These are phyloP conservation scores for Tetrapyrgos nigripes DNA, from an alignment of 1,284 basidiomycete species.

Conservation along the genomic window DNA sequence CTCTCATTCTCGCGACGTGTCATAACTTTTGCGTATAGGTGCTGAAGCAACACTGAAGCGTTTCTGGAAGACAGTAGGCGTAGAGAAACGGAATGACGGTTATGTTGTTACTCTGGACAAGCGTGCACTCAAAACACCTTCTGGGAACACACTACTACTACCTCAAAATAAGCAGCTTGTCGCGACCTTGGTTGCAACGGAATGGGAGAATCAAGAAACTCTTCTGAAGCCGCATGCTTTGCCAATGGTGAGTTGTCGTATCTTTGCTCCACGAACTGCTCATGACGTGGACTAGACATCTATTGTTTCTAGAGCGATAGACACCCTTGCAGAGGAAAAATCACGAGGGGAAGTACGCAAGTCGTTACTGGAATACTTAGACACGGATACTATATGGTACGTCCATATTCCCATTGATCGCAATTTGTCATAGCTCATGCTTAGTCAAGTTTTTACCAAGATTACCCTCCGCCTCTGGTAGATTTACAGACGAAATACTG, in stretches of 20 bases:
- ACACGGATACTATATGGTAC: slow-evolving; percentile 96
- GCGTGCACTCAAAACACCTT: slow-evolving; percentile 88
- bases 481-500: slow-evolving; percentile 88
- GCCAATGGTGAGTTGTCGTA: slow-evolving; percentile 77
- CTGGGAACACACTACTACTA: slow-evolving; percentile 76
- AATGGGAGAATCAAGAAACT: slow-evolving; percentile 95
- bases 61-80: slow-evolving; percentile 90
- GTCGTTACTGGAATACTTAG: slow-evolving; percentile 86
- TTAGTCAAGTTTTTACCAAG: slow-evolving; percentile 78
- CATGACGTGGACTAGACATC: slow-evolving; percentile 71
- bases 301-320: slow-evolving; percentile 87
- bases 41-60: slow-evolving; percentile 86
- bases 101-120: slow-evolving; percentile 84
- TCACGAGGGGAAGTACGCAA: slow-evolving; percentile 72
- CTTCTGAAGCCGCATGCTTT: slow-evolving; percentile 90
- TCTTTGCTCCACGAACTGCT: slow-evolving; percentile 18
- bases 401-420: slow-evolving; percentile 24
- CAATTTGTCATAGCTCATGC: not conserved
- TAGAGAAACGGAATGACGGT: slow-evolving; percentile 66
- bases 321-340: slow-evolving; percentile 68
- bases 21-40: slow-evolving; percentile 51
- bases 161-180: slow-evolving; percentile 76
- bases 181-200: slow-evolving; percentile 88
- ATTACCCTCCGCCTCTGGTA: slow-evolving; percentile 79
- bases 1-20: not conserved